Evolutionary conservation across 2,329 filamentous ascomycete species (phyloP).

Genomic region (Arthrobotrys megalospora): DNA sequence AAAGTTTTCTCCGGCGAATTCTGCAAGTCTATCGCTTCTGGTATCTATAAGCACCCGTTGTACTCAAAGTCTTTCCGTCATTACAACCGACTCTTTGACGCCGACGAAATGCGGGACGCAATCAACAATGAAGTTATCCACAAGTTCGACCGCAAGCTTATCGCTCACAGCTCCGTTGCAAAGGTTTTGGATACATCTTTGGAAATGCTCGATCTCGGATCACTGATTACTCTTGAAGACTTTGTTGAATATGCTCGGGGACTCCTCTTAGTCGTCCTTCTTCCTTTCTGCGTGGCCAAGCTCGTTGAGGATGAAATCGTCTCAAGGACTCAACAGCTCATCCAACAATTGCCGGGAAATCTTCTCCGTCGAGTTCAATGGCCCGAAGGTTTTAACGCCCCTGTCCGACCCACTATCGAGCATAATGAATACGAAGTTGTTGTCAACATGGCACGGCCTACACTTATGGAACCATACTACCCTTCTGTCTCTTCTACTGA

Average conservation of each 20-base stretch:
- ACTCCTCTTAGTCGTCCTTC: constrained; percentile 44
- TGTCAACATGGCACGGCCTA: constrained; percentile 27
- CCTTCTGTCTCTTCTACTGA: constrained; percentile 5
- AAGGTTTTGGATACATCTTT: constrained; percentile 48
- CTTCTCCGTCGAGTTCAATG: constrained; percentile 53
- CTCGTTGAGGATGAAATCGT: constrained; percentile 46
- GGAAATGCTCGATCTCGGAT: constrained; percentile 59
- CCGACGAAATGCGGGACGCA: constrained; percentile 47
- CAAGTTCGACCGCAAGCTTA: constrained; percentile 45
- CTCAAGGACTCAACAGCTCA: constrained; percentile 30
- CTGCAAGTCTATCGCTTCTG: constrained; percentile 56
- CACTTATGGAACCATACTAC: constrained; percentile 38
- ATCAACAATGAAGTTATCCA: constrained; percentile 39
- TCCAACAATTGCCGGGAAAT: constrained; percentile 40
- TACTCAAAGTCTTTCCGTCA: constrained; percentile 57
- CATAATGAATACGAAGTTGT: constrained; percentile 29
- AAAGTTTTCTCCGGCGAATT: constrained; percentile 57
- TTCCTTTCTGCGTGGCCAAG: constrained; percentile 45
- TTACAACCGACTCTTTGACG: constrained; percentile 32
- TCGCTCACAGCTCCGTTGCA: constrained; percentile 37
- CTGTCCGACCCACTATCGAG: constrained; percentile 6
- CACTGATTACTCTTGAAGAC: constrained; percentile 56
- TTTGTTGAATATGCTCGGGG: constrained; percentile 53
- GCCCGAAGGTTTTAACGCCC: constrained; percentile 43
- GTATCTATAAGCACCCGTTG: constrained; percentile 54